Conservation (phyloP, 106 monocot genomes). For the Alisma plantagoaquatica region DNA sequence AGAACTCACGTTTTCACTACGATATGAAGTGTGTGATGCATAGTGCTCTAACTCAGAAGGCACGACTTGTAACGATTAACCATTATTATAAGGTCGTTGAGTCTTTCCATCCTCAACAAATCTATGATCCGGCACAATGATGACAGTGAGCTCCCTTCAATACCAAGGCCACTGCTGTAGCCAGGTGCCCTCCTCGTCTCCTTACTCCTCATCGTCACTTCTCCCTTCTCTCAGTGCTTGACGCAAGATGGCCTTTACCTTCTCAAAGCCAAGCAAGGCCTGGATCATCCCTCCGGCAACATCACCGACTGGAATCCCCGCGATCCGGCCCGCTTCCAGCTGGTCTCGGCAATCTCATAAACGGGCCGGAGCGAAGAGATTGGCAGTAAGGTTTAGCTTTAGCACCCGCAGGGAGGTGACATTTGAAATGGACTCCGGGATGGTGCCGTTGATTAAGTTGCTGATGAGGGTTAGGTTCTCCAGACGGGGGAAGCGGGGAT, state of each 20-base stretch:
- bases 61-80: too few relatives aligned
- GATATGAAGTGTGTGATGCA: too few relatives aligned
- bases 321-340: constrained; percentile 28
- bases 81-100: too few relatives aligned
- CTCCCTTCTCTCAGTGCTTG: constrained; percentile 28
- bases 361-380: constrained; percentile 29
- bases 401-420: constrained; percentile 18
- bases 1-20: too few relatives aligned
- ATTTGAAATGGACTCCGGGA: constrained; percentile 22
- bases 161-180: constrained; percentile 29
- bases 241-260: constrained; percentile 13
- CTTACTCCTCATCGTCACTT: constrained; percentile 13
- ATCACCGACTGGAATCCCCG: constrained; percentile 22
- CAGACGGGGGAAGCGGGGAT: constrained; percentile 17
- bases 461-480: constrained; percentile 32
- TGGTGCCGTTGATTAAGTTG: constrained; percentile 22
- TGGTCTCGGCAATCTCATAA: constrained; percentile 23
- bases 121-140: too few relatives aligned
- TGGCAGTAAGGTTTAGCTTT: constrained; percentile 32
- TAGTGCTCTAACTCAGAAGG: too few relatives aligned
- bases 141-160: too few relatives aligned
- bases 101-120: too few relatives aligned
- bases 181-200: constrained; percentile 19
- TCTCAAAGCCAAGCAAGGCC: constrained; percentile 15
- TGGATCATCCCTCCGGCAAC: constrained; percentile 22